Base-by-base conservation (phyloP, 257 asterid species). In the Mitragyna speciosa region DNA sequence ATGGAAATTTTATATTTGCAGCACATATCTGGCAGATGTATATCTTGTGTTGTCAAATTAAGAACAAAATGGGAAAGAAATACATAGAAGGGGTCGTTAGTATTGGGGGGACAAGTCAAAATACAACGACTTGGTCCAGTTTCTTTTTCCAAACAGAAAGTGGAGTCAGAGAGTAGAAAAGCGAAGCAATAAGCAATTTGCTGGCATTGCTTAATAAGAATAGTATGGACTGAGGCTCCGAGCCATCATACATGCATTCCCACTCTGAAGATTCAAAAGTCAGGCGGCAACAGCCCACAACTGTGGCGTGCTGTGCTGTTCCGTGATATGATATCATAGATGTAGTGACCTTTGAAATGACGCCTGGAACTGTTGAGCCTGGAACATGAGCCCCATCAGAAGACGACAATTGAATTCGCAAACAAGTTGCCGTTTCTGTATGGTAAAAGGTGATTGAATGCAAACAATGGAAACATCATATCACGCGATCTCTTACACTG, bases 311-410 rank as follows among this genome's bases (percentile, higher is more conserved):
- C 72, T 61, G 67, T 51, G 77, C 65, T 6, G 54, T 49, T 16
- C 54, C 16, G 28, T 71, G 59, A 47, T 33, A 45, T 47, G n/a
- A 26, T 72, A 58, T 4, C n/a, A 58, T 47, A 45, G 14, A 26
- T 26, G 7, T 26, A 11, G 59, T 31, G 41, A 26, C 59, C 69
- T 24, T 71, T 36, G 41, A 47, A 72, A 49, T 68, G 81, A 67
- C 47, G 31, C 7, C 28, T 16, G 17, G 39, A 36, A 47, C 76
- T 48, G 76, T 72, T 39, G 58, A n/a, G 22, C 14, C 7, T 43
- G 36, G 75, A 59, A 45, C 73, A 36, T 5, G 65, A 49, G 84
- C 76, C 82, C 79, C 80, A 74, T 80, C 84, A 66, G 47, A 16
- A 28, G 22, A 5, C 64, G 79, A 82, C 82, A 43, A 39, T 43